Base-by-base conservation (phyloP, 257 asterid species). In the Przewalskia tangutica region DNA sequence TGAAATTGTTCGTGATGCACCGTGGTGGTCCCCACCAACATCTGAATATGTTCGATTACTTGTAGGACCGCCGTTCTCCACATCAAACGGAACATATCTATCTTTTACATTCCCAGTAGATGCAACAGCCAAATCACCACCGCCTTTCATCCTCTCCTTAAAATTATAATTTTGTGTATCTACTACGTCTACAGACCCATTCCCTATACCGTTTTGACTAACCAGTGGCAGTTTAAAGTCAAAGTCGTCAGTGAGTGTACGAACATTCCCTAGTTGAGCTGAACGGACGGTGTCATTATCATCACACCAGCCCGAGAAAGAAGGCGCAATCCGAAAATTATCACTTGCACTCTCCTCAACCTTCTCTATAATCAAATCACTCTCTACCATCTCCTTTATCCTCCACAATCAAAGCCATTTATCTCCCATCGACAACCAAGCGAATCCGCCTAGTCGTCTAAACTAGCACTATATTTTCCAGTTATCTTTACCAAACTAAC, bases 231-330 rank as follows among this genome's bases (percentile, higher is more conserved):
- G 86, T 83, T 89, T 83, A 83, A 93, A 93, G 83, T 84, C 87
- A 73, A 90, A 90, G 36, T 89, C 90, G 6, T 85, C 90, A 55
- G 48, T 86, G 64, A 62, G 85, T 27, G 81, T 81, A 8, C 48
- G 85, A 56, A 51, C 88, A 81, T 81, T 76, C 59, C 66, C 89
- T 81, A 86, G 80, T 65, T 71, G 85, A 85, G 83, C 77, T 42
- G 87, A 84, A 82, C 44, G 85, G 17, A 77, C 86, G 82, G 82
- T 42, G 77, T 90, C 93, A 83, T 89, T 87, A 83, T 89, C 95
- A 83, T 90, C 93, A 84, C 59, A 84, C 97, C 97, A 92, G 55
- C 95, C 94, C n/a, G 93, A 90, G 90, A 91, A 91, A 2, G 93
- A 92, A 78, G 92, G 90, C 56, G 90, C 94, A 84, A 94, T 88